Evolutionary conservation across 2,329 filamentous ascomycete species (phyloP), one percentile per base, ranked within the genome.

Genomic region (Ophiostoma sp.): DNA sequence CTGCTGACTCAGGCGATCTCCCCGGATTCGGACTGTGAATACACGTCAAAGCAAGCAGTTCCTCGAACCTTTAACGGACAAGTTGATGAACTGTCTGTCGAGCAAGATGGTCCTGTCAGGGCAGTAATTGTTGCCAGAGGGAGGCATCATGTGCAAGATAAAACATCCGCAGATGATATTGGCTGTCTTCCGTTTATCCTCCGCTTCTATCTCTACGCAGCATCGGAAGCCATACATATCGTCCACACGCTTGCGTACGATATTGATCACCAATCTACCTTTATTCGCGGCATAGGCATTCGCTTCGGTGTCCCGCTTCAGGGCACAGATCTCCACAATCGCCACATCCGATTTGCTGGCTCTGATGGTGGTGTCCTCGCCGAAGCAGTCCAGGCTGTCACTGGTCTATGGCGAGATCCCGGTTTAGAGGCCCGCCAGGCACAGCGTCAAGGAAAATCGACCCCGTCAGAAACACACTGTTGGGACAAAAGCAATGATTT

Each of bases 241-340:
- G 60, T 64, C 60, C 60, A 64, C 60, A 64, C 60, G 4, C 60
- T 64, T n/a, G 60, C 39, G 6, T 64, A 36, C 10, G 60, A 64
- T 15, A 33, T 64, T 31, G 60, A 64, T 17, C 31, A 64, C 31
- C 31, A 64, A 13, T 20, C 17, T 23, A 64, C 60, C 4, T 31
- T 64, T n/a, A 31, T 64, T 31, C 33, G 60, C 8, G 60, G 60
- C 15, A 64, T 64, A 13, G 60, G 60, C 20, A 64, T 64, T n/a
- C 60, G 33, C 17, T 64, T 64, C 60, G 17, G 17, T 7, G 60
- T 64, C 4, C 31, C 60, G 10, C 15, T 64, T 3, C 60, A 36
- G 1, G 33, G 33, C 33, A 20, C 60, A 6, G 60, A 35, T 3
- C 17, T 64, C 4, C 20, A 64, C 11, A 64, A 64, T 17, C 60